Evolutionary conservation across 2,329 filamentous ascomycete genomes (phyloP).

Genomic region (Davidsoniella eucalypti): DNA sequence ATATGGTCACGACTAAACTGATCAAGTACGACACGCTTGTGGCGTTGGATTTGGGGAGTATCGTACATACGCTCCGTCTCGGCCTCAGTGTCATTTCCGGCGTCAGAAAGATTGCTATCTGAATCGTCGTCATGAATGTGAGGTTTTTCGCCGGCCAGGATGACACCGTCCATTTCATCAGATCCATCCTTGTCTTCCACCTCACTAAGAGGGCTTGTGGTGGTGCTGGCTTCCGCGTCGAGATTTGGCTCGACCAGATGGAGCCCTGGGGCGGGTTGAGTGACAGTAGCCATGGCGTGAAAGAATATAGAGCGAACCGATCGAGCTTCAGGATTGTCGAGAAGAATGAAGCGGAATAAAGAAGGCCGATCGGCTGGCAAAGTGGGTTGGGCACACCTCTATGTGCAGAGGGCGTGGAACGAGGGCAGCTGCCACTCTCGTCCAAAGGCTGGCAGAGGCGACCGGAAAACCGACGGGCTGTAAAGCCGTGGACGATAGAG

Average conservation of each 20-base stretch:
- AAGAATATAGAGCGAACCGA: conserved; percentile 13
- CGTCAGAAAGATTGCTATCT: conserved; percentile 39
- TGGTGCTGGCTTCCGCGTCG: conserved; percentile 48
- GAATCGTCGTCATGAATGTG: conserved; percentile 20
- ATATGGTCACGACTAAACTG: conserved; percentile 35
- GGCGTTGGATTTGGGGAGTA: conserved; percentile 56
- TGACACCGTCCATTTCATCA: conserved; percentile 46
- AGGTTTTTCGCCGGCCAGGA: conserved; percentile 23
- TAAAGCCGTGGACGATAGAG: neutral
- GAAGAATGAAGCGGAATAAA: conserved; percentile 2
- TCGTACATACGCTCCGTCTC: conserved; percentile 87
- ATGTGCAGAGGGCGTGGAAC: neutral
- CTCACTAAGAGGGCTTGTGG: conserved; percentile 85
- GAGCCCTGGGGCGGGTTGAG: conserved; percentile 32
- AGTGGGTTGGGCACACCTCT: neutral
- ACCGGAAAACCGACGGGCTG: neutral
- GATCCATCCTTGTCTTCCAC: conserved; percentile 65
- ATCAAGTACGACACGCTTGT: conserved; percentile 43
- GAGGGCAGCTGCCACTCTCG: neutral
- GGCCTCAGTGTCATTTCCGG: conserved; percentile 58
- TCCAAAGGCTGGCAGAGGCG: neutral
- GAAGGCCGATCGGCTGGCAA: neutral
- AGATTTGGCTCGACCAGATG: conserved; percentile 29
- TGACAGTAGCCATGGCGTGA: conserved; percentile 34
- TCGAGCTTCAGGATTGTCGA: conserved; percentile 11